phyloP scores from a whole-genome alignment of 2,329 filamentous ascomycete species.

The Colletotrichum cereale region DNA sequence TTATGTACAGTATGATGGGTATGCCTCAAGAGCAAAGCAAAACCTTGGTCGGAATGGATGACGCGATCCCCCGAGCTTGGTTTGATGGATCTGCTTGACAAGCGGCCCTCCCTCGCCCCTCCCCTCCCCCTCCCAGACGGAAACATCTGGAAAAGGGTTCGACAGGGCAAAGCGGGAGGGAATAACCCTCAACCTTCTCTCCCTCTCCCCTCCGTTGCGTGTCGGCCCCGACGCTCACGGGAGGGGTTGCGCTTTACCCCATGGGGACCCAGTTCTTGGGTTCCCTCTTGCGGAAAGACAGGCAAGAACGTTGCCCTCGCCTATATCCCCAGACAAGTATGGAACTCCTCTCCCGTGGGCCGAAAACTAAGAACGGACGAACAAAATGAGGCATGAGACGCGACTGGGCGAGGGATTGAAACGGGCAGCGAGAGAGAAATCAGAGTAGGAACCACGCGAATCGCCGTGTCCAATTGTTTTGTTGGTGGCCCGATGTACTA shows the following conservation, averaged over 20 bases:
- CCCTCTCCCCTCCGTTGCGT: not conserved
- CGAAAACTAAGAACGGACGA: not conserved
- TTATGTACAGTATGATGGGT: not conserved
- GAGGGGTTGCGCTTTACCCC: not conserved
- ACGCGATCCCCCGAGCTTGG: conserved; percentile 34
- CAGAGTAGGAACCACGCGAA: not conserved
- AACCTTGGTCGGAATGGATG: conserved; percentile 15
- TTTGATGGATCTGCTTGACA: conserved; percentile 24
- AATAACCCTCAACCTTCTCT: not conserved
- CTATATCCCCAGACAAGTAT: conserved; percentile 28
- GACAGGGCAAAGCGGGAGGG: not conserved
- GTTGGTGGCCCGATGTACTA: conserved; percentile 4
- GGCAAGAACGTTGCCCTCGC: conserved; percentile 11
- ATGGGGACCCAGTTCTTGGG: not conserved
- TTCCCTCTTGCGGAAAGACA: not conserved
- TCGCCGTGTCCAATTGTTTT: not conserved
- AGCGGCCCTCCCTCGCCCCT: not conserved
- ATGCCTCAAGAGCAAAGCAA: not conserved
- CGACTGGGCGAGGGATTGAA: not conserved
- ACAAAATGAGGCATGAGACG: not conserved
- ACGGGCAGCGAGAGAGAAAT: not conserved
- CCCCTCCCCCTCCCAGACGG: conserved; percentile 11
- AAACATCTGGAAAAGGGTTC: conserved; percentile 33
- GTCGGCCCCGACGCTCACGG: not conserved
- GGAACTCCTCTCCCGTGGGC: conserved; percentile 2